Base-by-base conservation (phyloP, 257 asterid species). In the Fraxinus excelsior region DNA sequence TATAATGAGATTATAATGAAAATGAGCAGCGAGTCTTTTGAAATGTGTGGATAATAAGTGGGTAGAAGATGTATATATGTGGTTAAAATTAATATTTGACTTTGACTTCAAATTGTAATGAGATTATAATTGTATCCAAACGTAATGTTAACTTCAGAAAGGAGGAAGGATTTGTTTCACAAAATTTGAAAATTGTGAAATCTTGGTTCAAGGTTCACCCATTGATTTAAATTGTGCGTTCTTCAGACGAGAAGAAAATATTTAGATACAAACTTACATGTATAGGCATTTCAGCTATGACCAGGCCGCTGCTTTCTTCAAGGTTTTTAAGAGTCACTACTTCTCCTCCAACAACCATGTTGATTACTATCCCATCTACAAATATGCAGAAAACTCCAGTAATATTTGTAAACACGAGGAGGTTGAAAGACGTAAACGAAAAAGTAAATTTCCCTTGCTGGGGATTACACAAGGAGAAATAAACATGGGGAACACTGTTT, bases 301-400 rank as follows among this genome's bases (percentile, higher is more conserved):
- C 78, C 72, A 91, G 86, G 60, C 96, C 94, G 67, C 92, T 88
- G 90, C 82, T 91, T 84, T 91, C 97, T 88, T 96, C 98, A 78
- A 96, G 89, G 89, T 76, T 86, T 89, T 86, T 96, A 80, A 96
- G 96, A 76, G 85, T 78, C 75, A 85, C 90, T 34, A 91, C 97
- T 86, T 96, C 99, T 69, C 98, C 97, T 77, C 97, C 96, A 46
- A 90, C 99, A 76, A 96, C 99, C 97, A 93, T 87, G 88, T 86
- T 96, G 80, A 93, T 88, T 84, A 89, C 94, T 75, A 88, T 86
- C 74, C 98, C 99, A 86, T 96, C 99, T 96, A 86, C 82, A 85
- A 13, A 72, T 76, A 78, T 46, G 58, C 70, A 74, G 38, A 34
- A 64, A 71, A 76, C 79, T 56, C 71, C 42, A 72, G 71, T 44